These are phyloP conservation scores for Melanogaster broomeanus DNA, from an alignment of 768 basidiomycete species.

Conservation along the genomic window DNA sequence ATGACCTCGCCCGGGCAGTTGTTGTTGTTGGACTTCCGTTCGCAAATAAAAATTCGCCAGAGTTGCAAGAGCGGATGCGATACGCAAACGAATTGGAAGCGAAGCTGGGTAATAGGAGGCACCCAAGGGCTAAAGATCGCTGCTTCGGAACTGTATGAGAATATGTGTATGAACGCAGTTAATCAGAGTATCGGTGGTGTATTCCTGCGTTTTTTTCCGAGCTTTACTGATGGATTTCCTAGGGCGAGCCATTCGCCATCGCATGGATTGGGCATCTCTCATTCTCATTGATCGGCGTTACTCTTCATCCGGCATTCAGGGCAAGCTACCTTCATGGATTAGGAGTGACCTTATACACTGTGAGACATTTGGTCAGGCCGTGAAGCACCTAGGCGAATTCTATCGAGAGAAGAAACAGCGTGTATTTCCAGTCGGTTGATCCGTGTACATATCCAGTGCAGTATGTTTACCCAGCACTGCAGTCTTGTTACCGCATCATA, in stretches of 20 bases:
- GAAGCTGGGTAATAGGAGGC: constrained; percentile 37
- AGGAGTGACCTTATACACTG: constrained; percentile 57
- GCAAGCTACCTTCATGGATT: constrained; percentile 93
- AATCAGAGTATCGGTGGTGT: constrained; percentile 91
- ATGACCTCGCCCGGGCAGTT: constrained; percentile 83
- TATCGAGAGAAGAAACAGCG: constrained; percentile 55
- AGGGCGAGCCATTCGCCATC: constrained; percentile 94
- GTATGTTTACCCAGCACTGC: too few species aligned
- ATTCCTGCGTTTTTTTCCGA: neutral
- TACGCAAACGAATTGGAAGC: constrained; percentile 72
- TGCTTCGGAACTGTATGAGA: constrained; percentile 84
- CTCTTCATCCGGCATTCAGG: constrained; percentile 59
- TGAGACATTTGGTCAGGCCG: constrained; percentile 69
- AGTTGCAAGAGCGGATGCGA: constrained; percentile 88
- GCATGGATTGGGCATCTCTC: constrained; percentile 88
- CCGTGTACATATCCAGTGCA: too few species aligned
- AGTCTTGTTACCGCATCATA: too few species aligned
- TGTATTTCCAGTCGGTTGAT: neutral
- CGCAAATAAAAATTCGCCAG: constrained; percentile 87
- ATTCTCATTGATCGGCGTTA: constrained; percentile 88
- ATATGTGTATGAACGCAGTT: constrained; percentile 91
- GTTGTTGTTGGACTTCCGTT: constrained; percentile 91
- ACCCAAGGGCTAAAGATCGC: constrained; percentile 57
- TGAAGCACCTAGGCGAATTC: constrained; percentile 69
- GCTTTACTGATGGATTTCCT: constrained; percentile 1